phyloP scores from a whole-genome alignment of 78 protist species.

The Polysphondylium violaceum region DNA sequence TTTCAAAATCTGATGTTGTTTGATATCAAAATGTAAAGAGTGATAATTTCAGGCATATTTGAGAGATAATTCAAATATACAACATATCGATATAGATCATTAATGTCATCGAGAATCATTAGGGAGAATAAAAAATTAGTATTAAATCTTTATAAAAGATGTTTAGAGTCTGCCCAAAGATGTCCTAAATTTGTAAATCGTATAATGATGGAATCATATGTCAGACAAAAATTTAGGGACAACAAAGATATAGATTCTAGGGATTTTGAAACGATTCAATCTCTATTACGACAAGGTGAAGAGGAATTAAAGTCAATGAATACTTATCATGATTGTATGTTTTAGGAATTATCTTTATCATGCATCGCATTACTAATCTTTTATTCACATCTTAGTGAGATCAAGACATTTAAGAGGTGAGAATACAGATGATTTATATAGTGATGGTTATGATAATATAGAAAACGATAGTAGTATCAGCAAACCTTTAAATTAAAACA shows the following conservation, averaged over 20 bases:
- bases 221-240: constrained; percentile 36
- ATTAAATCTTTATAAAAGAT: constrained; percentile 53
- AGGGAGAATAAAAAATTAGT: constrained; percentile 63
- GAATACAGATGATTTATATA: too few relatives aligned
- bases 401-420: too few relatives aligned
- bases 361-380: too few relatives aligned
- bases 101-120: constrained; percentile 54
- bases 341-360: too few relatives aligned
- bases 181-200: constrained; percentile 59
- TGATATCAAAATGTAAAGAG: neutral
- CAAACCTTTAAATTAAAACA: too few relatives aligned
- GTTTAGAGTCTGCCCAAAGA: constrained; percentile 39
- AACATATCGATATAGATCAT: too few relatives aligned
- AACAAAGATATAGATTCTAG: constrained; percentile 16
- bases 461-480: too few relatives aligned
- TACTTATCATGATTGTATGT: constrained; percentile 46
- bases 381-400: too few relatives aligned
- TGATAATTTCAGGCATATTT: neutral
- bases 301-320: constrained; percentile 75
- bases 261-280: constrained; percentile 56
- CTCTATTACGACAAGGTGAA: constrained; percentile 42
- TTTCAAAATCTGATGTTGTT: neutral
- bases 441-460: too few relatives aligned
- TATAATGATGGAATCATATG: constrained; percentile 51
- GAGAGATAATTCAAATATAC: neutral